Evolutionary conservation across 2,329 filamentous ascomycete species (phyloP), one percentile per base, ranked within the genome.

Genomic region (Trichoderma semiorbis): DNA sequence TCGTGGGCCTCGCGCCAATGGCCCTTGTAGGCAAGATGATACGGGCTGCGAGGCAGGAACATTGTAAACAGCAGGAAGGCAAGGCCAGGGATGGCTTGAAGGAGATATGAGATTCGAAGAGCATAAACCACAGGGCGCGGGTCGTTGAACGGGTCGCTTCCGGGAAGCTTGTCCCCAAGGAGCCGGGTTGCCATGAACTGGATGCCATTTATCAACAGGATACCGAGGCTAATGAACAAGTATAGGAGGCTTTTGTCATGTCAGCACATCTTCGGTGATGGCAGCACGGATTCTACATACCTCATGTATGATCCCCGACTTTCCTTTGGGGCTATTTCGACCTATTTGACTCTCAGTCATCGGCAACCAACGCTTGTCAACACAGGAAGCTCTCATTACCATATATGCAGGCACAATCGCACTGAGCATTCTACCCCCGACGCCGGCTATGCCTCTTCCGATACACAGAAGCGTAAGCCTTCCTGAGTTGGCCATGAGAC

Each of bases 391-490:
- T 32, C 43, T 50, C 18, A 50, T 50, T 58, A 78, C 77, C 74
- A 92, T 88, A 78, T 93, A 93, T 24, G 92, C 88, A 0, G 90
- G 90, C 2, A 93, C 91, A 75, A 93, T 84, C 8, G 91, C 89
- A 32, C 90, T 93, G 74, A 89, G 89, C 75, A 94, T 93, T 73
- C 92, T 93, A 70, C 94, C 91, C 71, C 90, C 90, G 75, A 94
- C 77, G 55, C 92, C 92, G 74, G 92, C 91, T 79, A 94, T 88
- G 74, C 91, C 82, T 74, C 93, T 89, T 3, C 92, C 92, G 3
- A 87, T 87, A 72, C 92, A 89, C 21, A 95, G 85, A 90, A 94
- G 93, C 32, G 83, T 85, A 55, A 94, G 87, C 77, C 90, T 89
- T 76, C 91, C 86, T 2, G 91, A 79, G 2, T 90, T 88, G 63